Base-by-base conservation (phyloP, 495 filamentous ascomycete genomes). In the Astrothelium subdiscretum region DNA sequence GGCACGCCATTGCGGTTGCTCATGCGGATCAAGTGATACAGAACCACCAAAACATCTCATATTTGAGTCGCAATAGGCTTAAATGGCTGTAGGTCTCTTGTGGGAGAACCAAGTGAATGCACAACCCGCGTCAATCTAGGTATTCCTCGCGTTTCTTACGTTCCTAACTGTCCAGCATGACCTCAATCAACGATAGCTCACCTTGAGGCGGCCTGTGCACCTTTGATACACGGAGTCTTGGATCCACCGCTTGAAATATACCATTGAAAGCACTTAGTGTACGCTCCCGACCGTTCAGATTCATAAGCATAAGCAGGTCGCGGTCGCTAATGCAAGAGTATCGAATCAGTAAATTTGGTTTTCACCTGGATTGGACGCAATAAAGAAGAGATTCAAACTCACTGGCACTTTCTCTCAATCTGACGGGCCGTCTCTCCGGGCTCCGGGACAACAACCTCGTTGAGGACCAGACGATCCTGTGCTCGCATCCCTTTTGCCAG, bases 261-360 rank as follows among this genome's bases (percentile, higher is more conserved):
- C 12, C 26, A 11, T 62, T 22, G 22, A 62, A 62, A 3, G 60
- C 60, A 31, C 35, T 31, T 32, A 51, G 27, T 2, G 60, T 52
- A 0, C 60, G 38, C 32, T 62, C 60, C 2, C 40, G 35, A 26
- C 60, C 60, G 22, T 62, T 62, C 20, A 62, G 29, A 35, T 62
- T 62, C 60, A 62, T 62, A 2, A 62, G 40, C 60, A 62, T 62
- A 13, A 62, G 60, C 24, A 62, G 15, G 22, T 62, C 60, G 2
- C 60, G 60, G 32, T 62, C 60, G 32, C 58, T 60, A 43, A 18
- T 26, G 31, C 2, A 31, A 18, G 10, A 29, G 11, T 35, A 32
- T 15, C 18, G 18, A 35, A 24, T 59, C 35, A 24, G 22, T 35
- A 1, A 32, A 18, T 20, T 20, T n/a, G 29, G 18, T 8, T 58